Evolutionary conservation across 169 alveolate species (phyloP).

Genomic region (Haemoproteus tartakovskyi): DNA sequence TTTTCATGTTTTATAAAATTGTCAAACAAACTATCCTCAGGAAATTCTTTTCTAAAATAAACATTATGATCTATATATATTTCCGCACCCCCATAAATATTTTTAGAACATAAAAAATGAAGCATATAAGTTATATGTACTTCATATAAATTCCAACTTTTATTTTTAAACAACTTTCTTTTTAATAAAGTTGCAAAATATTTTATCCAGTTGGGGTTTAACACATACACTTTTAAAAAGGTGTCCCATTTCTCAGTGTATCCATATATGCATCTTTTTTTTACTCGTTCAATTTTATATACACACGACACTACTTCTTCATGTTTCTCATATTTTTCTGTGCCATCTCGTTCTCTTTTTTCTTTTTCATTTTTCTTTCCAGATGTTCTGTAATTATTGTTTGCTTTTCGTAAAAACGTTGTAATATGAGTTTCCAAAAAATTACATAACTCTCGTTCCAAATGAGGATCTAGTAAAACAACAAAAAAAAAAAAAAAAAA

Average conservation of each 20-base stretch:
- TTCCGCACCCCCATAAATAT: conserved; percentile 59
- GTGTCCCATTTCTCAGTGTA: conserved; percentile 34
- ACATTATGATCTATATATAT: conserved; percentile 17
- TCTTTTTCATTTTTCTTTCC: no score
- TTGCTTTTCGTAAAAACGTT: no score
- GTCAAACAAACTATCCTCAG: conserved; percentile 16
- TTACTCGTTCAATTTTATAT: conserved; percentile 55
- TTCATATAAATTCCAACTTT: conserved; percentile 48
- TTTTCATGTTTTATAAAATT: conserved; percentile 19
- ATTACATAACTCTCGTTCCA: conserved; percentile 24
- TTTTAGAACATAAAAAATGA: conserved; percentile 46
- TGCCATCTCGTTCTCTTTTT: conserved; percentile 46
- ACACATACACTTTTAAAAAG: conserved; percentile 25
- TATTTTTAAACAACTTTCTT: conserved; percentile 46
- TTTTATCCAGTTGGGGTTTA: conserved; percentile 25
- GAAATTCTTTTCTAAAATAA: conserved; percentile 37
- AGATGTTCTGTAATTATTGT: no score
- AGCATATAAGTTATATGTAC: conserved; percentile 58
- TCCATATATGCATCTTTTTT: conserved; percentile 48
- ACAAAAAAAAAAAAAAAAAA: no score
- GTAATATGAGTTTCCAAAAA: no score
- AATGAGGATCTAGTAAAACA: conserved; percentile 1
- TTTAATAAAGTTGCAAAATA: conserved; percentile 47
- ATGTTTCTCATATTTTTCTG: conserved; percentile 1
- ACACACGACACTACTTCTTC: conserved; percentile 13